Evolutionary conservation across 2,329 filamentous ascomycete genomes (phyloP).

Genomic region (Clonostachys chloroleuca): DNA sequence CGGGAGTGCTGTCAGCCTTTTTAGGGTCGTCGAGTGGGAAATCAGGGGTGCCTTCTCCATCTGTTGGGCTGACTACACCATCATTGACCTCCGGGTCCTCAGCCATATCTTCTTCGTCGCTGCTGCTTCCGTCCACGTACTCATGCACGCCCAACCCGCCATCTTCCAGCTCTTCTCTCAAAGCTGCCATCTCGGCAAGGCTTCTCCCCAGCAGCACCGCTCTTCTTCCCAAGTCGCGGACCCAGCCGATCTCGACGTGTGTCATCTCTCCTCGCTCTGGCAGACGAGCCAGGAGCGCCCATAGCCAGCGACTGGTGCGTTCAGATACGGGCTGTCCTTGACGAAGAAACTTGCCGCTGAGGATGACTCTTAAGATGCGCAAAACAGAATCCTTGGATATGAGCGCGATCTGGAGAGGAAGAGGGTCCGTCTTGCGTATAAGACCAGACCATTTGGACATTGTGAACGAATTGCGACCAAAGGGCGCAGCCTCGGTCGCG

Average conservation of each 20-base stretch:
- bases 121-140: conserved; percentile 39
- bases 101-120: conserved; percentile 28
- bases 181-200: conserved; percentile 45
- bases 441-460: conserved; percentile 47
- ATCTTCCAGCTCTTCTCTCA: conserved; percentile 35
- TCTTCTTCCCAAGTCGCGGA: conserved; percentile 76
- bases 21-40: not conserved
- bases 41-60: not conserved
- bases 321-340: conserved; percentile 55
- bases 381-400: conserved; percentile 66
- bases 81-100: conserved; percentile 21
- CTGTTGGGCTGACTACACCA: conserved; percentile 10
- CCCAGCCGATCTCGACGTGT: conserved; percentile 68
- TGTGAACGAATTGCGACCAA: conserved; percentile 43
- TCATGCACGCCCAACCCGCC: conserved; percentile 35
- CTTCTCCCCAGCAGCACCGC: conserved; percentile 59
- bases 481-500: conserved; percentile 49
- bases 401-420: conserved; percentile 54
- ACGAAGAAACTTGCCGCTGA: conserved; percentile 58
- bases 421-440: conserved; percentile 48
- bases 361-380: conserved; percentile 61
- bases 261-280: conserved; percentile 71
- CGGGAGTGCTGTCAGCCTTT: too few relatives aligned
- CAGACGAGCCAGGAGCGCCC: conserved; percentile 74
- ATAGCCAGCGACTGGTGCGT: conserved; percentile 77